Conservation (phyloP, 768 basidiomycete species). For the Leucosporidium scottii region DNA sequence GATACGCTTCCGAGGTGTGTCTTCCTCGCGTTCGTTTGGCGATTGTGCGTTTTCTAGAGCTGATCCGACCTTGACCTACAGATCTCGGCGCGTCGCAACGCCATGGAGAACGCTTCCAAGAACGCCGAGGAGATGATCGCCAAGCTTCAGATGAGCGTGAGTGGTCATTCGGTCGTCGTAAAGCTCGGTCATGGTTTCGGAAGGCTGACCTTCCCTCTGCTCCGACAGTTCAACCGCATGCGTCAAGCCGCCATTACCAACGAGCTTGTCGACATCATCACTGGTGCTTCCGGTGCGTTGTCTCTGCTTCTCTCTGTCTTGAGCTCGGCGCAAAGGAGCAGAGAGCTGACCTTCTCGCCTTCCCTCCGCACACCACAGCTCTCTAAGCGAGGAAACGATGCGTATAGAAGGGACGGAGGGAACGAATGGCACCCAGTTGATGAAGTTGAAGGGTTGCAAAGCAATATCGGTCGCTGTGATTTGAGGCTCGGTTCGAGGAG, state of each 20-base stretch:
- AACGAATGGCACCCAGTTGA: too few species aligned
- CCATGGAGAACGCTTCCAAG: constrained; percentile 99
- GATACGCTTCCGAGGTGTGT: constrained; percentile 86
- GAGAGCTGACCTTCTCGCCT: background rate
- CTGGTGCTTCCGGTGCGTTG: constrained; percentile 33
- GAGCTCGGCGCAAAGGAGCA: background rate
- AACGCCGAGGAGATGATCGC: constrained; percentile 56
- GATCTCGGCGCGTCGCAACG: constrained; percentile 65
- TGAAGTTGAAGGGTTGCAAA: too few species aligned
- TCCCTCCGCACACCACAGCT: background rate
- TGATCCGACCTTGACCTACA: constrained; percentile 7
- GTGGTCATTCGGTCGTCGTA: background rate
- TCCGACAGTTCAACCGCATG: constrained; percentile 37
- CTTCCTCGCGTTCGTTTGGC: background rate
- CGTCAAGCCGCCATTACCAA: constrained; percentile 47
- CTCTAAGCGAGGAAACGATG: background rate
- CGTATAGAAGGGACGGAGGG: too few species aligned
- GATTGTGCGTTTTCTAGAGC: constrained; percentile 5
- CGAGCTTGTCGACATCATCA: constrained; percentile 50
- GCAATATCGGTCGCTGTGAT: too few species aligned
- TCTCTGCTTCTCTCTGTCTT: background rate
- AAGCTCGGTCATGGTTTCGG: background rate
- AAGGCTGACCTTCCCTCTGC: background rate
- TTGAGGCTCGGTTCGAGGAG: too few species aligned
- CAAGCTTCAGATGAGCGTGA: constrained; percentile 25